Evolutionary conservation across 768 basidiomycete genomes (phyloP).

Genomic region (Lactarius quietus): DNA sequence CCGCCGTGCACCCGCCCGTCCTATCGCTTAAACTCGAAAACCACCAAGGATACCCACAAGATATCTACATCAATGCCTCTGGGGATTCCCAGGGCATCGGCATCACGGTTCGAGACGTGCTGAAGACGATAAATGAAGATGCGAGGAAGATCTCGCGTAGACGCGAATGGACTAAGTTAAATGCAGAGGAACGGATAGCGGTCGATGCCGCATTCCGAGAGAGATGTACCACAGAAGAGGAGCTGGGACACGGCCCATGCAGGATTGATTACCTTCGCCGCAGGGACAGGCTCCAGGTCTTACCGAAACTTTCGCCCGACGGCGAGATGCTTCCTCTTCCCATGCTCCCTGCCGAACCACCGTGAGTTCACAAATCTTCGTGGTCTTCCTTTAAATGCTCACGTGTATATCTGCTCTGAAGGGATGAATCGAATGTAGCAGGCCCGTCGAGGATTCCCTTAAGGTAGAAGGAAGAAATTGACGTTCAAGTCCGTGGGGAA

Average conservation of each 20-base stretch:
- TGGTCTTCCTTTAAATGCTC: not conserved
- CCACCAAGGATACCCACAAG: constrained; percentile 17
- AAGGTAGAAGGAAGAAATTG: not conserved
- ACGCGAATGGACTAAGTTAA: constrained; percentile 17
- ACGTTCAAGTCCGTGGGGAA: not conserved
- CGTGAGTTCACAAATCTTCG: constrained; percentile 1
- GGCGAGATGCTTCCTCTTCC: constrained; percentile 15
- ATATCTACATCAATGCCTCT: constrained; percentile 2
- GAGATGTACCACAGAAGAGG: constrained; percentile 1
- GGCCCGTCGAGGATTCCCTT: constrained; percentile 20
- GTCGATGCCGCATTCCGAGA: constrained; percentile 16
- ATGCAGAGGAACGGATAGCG: not conserved
- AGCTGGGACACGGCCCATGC: constrained; percentile 20
- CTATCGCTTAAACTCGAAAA: constrained; percentile 11
- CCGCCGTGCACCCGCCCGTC: constrained; percentile 14
- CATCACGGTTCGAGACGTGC: constrained; percentile 15
- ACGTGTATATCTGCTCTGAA: not conserved
- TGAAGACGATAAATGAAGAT: constrained; percentile 12
- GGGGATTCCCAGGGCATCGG: not conserved
- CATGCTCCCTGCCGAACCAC: not conserved
- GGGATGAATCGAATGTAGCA: constrained; percentile 14
- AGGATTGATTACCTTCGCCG: constrained; percentile 16
- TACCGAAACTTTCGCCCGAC: constrained; percentile 13
- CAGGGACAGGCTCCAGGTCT: constrained; percentile 15
- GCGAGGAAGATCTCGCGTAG: constrained; percentile 11